Base-by-base conservation (phyloP, 257 asterid genomes). In the Linaria vulgaris region DNA sequence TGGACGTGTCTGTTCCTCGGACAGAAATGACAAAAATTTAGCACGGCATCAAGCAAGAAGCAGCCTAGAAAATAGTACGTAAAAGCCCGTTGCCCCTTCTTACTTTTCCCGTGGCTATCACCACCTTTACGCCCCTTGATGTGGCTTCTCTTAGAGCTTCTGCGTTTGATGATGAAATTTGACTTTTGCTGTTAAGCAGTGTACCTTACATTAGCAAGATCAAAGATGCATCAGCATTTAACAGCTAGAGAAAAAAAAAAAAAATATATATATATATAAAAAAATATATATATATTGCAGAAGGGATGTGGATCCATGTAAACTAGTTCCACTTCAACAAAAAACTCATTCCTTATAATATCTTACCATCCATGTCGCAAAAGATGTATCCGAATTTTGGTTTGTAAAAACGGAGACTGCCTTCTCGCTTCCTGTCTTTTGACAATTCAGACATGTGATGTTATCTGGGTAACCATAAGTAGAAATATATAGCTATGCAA, bases 281-380 rank as follows among this genome's bases (percentile, higher is more conserved):
- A 16, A 62, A 67, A 12, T 34, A 9, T 59, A 59, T 24, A n/a
- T 21, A 9, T 37, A 39, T n/a, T n/a, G n/a, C n/a, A n/a, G n/a
- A n/a, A n/a, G n/a, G n/a, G 37, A 14, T n/a, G 60, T 15, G n/a
- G 17, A 61, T 50, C 16, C 22, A 27, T 8, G 38, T 13, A 56
- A 47, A 54, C 15, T 27, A 45, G 37, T 38, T 49, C 34, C 56
- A 19, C 19, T 17, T 13, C 37, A 11, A 72, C 38, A 59, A 48
- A 5, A 31, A 17, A 43, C n/a, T 13, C 48, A 66, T 49, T 64
- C 24, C 38, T 8, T 41, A n/a, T 12, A 63, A 62, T 56, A 65
- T 69, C 90, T 62, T 74, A 94, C 99, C 99, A 82, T 94, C 99
- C 99, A 94, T 87, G 79, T 94, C 99, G 63, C 99, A 94, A 75